phyloP scores from a whole-genome alignment of 179 eudicot species.

The Silene coronaria region DNA sequence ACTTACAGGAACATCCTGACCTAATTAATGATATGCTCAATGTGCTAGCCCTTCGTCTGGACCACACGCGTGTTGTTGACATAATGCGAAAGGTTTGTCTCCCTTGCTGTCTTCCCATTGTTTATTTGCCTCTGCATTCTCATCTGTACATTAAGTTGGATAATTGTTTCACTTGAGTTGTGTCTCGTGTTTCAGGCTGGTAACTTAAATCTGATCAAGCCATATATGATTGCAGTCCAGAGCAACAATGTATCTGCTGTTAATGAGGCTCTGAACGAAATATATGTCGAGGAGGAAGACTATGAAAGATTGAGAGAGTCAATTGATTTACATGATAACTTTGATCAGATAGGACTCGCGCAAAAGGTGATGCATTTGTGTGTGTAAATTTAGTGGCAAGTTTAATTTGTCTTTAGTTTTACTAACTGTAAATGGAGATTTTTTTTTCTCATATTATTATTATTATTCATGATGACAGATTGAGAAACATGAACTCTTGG shows the following conservation, averaged over 20 bases:
- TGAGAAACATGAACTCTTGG: slow-evolving; percentile 92
- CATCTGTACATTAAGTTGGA: neutral
- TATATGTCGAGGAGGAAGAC: slow-evolving; percentile 93
- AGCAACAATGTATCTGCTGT: slow-evolving; percentile 92
- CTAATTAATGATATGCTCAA: slow-evolving; percentile 84
- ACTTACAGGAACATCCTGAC: slow-evolving; percentile 90
- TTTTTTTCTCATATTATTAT: neutral
- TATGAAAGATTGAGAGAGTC: slow-evolving; percentile 88
- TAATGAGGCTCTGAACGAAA: slow-evolving; percentile 89
- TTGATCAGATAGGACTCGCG: slow-evolving; percentile 95
- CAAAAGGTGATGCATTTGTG: slow-evolving; percentile 51
- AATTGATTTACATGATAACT: slow-evolving; percentile 86
- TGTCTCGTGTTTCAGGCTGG: slow-evolving; percentile 54
- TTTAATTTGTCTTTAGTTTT: neutral
- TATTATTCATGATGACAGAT: slow-evolving; percentile 41
- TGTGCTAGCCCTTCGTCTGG: slow-evolving; percentile 91
- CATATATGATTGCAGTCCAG: slow-evolving; percentile 95
- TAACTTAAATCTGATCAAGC: slow-evolving; percentile 78
- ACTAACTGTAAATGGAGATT: neutral
- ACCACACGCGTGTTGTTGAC: slow-evolving; percentile 91
- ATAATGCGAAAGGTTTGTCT: slow-evolving; percentile 77
- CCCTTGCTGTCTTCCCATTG: neutral
- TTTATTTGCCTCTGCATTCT: neutral
- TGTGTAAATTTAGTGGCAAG: neutral
- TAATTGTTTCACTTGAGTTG: neutral